Conservation (phyloP, 345 rosid species). For the Eucalyptus microcorys region DNA sequence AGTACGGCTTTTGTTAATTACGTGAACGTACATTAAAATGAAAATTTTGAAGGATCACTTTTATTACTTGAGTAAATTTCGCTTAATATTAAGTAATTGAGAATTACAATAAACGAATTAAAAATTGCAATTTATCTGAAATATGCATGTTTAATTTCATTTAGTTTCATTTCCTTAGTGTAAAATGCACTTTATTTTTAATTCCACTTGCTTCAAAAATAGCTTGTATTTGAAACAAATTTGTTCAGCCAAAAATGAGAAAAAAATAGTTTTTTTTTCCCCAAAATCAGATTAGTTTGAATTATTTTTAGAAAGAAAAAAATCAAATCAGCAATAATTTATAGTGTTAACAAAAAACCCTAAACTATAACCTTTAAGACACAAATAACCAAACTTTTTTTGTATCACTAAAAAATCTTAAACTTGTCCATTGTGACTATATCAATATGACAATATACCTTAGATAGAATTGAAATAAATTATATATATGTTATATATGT, state of each 20-base stretch:
- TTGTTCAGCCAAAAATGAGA: background rate
- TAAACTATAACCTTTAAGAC: too few species aligned
- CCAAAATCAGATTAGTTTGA: background rate
- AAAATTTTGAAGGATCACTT: background rate
- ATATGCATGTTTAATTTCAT: background rate
- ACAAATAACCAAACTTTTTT: too few species aligned
- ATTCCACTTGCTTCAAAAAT: background rate
- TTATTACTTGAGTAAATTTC: background rate
- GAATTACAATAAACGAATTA: accelerated
- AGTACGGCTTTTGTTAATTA: background rate
- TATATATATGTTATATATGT: too few species aligned
- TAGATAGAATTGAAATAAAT: too few species aligned
- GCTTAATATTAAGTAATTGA: background rate
- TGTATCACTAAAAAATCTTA: too few species aligned
- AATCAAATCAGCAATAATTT: background rate
- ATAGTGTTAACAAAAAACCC: too few species aligned
- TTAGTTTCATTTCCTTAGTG: background rate
- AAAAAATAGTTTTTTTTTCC: background rate
- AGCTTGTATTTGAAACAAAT: background rate
- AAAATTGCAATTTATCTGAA: background rate
- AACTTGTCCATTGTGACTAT: too few species aligned
- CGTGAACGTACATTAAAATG: background rate
- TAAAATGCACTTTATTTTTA: background rate
- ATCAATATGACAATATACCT: too few species aligned
- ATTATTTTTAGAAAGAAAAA: background rate